Conservation (phyloP, 257 asterid species). For the Solanum paucissectum region DNA sequence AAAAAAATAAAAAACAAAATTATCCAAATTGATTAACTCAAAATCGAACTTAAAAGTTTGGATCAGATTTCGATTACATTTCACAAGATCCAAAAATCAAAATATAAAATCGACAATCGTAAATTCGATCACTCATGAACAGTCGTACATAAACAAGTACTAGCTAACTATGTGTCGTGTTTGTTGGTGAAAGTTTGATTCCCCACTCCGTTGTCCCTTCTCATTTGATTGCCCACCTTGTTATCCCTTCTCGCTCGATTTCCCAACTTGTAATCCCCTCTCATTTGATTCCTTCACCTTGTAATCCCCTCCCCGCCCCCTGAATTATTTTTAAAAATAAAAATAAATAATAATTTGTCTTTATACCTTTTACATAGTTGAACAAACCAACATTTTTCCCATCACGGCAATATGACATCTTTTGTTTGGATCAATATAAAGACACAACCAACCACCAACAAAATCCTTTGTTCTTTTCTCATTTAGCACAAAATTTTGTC, state of each 20-base stretch:
- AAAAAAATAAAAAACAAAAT: no score
- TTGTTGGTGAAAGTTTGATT: neutral
- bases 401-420: conserved; percentile 10
- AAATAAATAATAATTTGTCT: neutral
- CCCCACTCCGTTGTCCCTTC: no score
- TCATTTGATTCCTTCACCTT: neutral
- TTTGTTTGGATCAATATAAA: neutral
- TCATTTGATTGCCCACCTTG: neutral
- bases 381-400: conserved; percentile 13
- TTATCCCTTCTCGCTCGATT: no score
- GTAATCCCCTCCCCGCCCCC: no score
- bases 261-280: no score
- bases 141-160: neutral
- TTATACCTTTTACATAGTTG: neutral
- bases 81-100: neutral
- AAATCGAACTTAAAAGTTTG: neutral
- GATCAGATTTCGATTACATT: neutral
- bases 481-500: neutral
- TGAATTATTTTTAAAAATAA: no score
- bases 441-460: conserved; percentile 22
- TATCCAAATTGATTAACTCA: neutral
- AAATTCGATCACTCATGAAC: neutral
- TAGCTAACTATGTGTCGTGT: neutral
- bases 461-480: neutral
- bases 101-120: no score